Evolutionary conservation across 352 stramenopile species (phyloP).

Genomic region (Phytopythium kandeliae): DNA sequence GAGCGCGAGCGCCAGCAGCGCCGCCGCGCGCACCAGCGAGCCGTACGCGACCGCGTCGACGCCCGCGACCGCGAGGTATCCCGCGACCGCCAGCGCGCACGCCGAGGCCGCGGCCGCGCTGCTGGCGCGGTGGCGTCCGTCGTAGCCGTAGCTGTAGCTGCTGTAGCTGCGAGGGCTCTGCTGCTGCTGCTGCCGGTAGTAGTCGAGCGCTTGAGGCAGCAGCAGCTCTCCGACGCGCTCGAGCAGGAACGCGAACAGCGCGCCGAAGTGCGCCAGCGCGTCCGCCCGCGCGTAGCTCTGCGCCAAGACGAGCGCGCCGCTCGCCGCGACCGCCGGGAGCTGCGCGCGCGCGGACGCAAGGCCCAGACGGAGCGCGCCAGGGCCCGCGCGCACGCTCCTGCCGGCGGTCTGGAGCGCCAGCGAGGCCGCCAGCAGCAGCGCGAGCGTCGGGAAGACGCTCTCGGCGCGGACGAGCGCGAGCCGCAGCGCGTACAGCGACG

Average conservation of each 20-base stretch:
- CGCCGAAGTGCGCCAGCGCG: conserved; percentile 60
- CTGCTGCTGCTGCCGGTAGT: too few relatives aligned
- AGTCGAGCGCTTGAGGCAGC: conserved; percentile 36
- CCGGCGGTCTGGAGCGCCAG: conserved; percentile 19
- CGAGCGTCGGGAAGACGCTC: conserved; percentile 25
- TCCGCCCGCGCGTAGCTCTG: conserved; percentile 41
- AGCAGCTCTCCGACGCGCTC: conserved; percentile 43
- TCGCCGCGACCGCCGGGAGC: conserved; percentile 17
- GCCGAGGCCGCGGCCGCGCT: conserved; percentile 6
- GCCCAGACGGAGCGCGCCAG: background rate
- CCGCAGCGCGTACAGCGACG: conserved; percentile 11
- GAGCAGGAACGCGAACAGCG: conserved; percentile 68
- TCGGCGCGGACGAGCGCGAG: conserved; percentile 14
- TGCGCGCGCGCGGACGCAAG: conserved; percentile 4
- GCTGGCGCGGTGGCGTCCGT: background rate
- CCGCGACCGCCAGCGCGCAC: conserved; percentile 23
- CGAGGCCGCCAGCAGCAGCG: conserved; percentile 19
- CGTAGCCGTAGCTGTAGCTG: background rate
- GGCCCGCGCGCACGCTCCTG: conserved; percentile 4
- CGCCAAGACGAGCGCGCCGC: conserved; percentile 30
- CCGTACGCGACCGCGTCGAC: conserved; percentile 61
- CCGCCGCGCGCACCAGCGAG: conserved; percentile 44
- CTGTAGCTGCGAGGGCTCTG: too few relatives aligned
- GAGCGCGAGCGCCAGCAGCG: conserved; percentile 40
- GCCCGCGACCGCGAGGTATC: conserved; percentile 54